Percentiles rank a stretch among this genome's conserved stretches.
Evolutionary conservation across 768 basidiomycete species (phyloP).

Genomic region (Neoboletus magnificus): DNA sequence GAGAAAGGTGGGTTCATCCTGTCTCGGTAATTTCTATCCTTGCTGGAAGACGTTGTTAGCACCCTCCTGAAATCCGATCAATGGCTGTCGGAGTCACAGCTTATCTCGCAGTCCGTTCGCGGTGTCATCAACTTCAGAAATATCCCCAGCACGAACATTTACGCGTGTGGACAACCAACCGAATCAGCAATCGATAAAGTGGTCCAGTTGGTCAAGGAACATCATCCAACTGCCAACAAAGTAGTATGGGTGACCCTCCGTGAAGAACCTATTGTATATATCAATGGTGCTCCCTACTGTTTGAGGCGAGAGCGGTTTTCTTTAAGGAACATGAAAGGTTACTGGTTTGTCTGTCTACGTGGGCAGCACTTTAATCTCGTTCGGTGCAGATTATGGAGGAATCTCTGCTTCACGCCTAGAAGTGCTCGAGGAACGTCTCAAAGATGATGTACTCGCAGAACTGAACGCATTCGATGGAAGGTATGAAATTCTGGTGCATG

Average conservation of each 20-base stretch:
- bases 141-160: slow-evolving; percentile 76
- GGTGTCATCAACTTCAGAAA: slow-evolving; percentile 96
- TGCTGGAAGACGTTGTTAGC: slow-evolving; percentile 34
- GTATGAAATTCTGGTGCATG: slow-evolving; percentile 35
- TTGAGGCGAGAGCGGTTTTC: slow-evolving; percentile 81
- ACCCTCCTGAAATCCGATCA: slow-evolving; percentile 91
- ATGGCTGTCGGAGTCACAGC: slow-evolving; percentile 75
- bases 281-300: slow-evolving; percentile 93
- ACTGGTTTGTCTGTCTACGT: slow-evolving; percentile 1
- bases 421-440: slow-evolving; percentile 84
- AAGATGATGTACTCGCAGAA: slow-evolving; percentile 84
- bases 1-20: slow-evolving; percentile 62
- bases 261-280: slow-evolving; percentile 88
- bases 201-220: slow-evolving; percentile 55
- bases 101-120: slow-evolving; percentile 65
- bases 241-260: slow-evolving; percentile 92
- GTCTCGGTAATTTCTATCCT: background rate
- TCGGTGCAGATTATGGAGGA: slow-evolving; percentile 80
- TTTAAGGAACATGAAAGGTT: slow-evolving; percentile 92
- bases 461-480: slow-evolving; percentile 79
- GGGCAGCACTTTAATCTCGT: background rate
- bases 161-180: slow-evolving; percentile 92
- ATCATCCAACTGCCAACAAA: slow-evolving; percentile 56
- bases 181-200: slow-evolving; percentile 81
- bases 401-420: slow-evolving; percentile 90